Base-by-base conservation (phyloP, 495 filamentous ascomycete genomes). In the Aspergillus olivimuriae region DNA sequence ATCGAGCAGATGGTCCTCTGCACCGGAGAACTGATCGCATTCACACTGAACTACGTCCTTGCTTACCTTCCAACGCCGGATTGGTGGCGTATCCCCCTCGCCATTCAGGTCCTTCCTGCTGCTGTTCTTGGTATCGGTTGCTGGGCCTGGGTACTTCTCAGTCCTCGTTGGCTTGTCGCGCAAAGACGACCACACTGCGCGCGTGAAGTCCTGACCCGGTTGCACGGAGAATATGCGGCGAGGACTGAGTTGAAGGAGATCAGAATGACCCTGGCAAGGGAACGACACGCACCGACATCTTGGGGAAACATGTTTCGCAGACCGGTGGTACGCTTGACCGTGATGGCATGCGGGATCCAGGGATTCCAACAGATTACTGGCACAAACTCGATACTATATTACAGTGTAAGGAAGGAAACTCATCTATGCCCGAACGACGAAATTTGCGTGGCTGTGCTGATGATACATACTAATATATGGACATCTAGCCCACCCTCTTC, bases 191-290 rank as follows among this genome's bases (percentile, higher is more conserved):
- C 84, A 55, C 71, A 70, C 0, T 83, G 87, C 57, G 83, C 82
- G 0, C 75, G 75, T 31, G 69, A 68, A 21, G 78, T 84, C 4
- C 69, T 90, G n/a, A 73, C 81, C 5, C 68, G 43, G 22, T 76
- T 92, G 6, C 81, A 86, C 30, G 74, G 70, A 8, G 50, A 39
- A 41, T 53, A 65, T 19, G 48, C 38, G 48, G 81, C 85, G 47
- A 73, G 87, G 2, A 73, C 88, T 40, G 80, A 84, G 60, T 72
- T 89, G 23, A 83, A 89, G 54, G 85, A 90, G 58, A 89, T 90
- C 59, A 81, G 82, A 59, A 79, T 82, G 0, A 82, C 86, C 49
- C 80, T 79, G 2, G 66, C 78, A 15, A 87, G 88, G 50, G 86
- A 89, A 62, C 84, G 86, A 62, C 77, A 81, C 18, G 80, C 75